Base-by-base conservation (phyloP, 2,329 filamentous ascomycete genomes). In the Teratosphaeria gauchensis region DNA sequence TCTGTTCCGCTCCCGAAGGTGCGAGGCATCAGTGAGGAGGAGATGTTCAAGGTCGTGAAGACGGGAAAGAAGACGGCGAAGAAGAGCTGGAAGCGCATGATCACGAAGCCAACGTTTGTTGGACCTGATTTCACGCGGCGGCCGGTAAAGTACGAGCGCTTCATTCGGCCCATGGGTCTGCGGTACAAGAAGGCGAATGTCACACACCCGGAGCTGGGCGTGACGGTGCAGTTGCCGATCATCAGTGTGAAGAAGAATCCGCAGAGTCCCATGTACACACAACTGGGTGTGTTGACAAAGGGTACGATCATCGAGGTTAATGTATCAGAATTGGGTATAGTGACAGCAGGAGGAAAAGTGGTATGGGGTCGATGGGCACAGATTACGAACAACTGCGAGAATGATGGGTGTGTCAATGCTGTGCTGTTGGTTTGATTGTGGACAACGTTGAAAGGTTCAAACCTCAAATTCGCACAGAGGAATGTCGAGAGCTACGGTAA, bases 11-110 rank as follows among this genome's bases (percentile, higher is more conserved):
- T 99, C 70, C 94, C 94, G 38, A 96, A 96, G 78, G 94, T 97
- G 52, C 84, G 89, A 69, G 92, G 90, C 64, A 96, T 97, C 67
- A 86, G 84, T 65, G 92, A 97, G 78, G 90, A 95, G 80, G 92
- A 96, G 79, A 92, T 96, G 88, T 97, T 97, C 81, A 92, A 90
- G 77, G 92, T 96, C 14, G 85, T 97, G 70, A 91, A 91, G 78
- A 97, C 92, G 33, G 92, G 94, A 68, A 95, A 95, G 84, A 96
- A 96, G 82, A 90, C 87, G 1, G 81, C 86, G 58, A 91, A 95
- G 83, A 95, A 94, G 81, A 81, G 80, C 59, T 81, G 86, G 86
- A 89, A 89, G 78, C 76, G 85, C 38, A 86, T 86, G 80, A 80
- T 85, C 62, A 84, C 80, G 32, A 83, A 83, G 81, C 85, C 90